These are phyloP conservation scores for Populus deltoides DNA, from an alignment of 345 rosid genomes.

Conservation along the genomic window DNA sequence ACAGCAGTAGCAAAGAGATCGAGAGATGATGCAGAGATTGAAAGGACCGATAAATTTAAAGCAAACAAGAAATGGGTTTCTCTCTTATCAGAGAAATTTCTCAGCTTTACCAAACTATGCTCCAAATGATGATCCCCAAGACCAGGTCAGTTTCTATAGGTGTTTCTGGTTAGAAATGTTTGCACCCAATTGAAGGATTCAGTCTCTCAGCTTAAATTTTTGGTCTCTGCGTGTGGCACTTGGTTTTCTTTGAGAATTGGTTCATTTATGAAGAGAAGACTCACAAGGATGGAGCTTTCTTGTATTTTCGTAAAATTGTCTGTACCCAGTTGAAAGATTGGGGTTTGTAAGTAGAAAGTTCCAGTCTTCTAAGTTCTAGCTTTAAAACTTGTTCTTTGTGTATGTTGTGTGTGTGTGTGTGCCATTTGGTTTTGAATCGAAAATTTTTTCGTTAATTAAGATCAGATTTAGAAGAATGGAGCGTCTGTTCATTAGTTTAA, in stretches of 20 bases:
- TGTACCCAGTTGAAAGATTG: neutral
- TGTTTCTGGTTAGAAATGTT: neutral
- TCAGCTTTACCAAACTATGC: conserved; percentile 67
- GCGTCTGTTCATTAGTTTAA: neutral
- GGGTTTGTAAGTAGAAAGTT: neutral
- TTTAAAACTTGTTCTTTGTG: neutral
- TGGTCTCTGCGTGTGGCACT: neutral
- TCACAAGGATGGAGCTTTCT: neutral
- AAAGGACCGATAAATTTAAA: conserved; percentile 40
- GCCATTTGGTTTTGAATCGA: neutral
- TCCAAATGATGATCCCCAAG: conserved; percentile 42
- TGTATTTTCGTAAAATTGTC: neutral
- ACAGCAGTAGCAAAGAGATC: neutral
- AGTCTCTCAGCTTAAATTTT: neutral
- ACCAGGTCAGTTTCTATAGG: conserved; percentile 46
- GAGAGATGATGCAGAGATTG: conserved; percentile 46
- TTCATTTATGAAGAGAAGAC: neutral
- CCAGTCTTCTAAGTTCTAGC: neutral
- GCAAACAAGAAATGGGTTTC: conserved; percentile 33
- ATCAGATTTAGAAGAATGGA: neutral
- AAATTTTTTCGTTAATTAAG: neutral
- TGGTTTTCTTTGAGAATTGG: neutral
- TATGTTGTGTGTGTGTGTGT: neutral
- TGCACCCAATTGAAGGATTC: neutral
- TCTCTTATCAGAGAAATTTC: conserved; percentile 39